phyloP scores from a whole-genome alignment of 257 asterid genomes.

The Nicotiana knightiana region DNA sequence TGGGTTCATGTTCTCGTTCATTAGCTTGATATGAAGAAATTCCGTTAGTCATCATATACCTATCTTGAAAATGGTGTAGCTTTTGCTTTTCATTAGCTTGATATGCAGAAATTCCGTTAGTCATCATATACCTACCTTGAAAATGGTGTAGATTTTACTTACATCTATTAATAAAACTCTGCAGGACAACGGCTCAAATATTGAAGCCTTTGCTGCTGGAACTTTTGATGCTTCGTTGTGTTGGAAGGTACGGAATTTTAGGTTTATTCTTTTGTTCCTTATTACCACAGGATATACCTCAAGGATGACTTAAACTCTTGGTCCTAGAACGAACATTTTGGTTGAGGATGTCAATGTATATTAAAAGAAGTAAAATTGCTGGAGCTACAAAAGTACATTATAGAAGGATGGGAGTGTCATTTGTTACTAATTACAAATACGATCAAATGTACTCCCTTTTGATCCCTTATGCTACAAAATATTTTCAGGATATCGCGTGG shows the following conservation, averaged over 20 bases:
- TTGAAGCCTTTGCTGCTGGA: conserved; percentile 46
- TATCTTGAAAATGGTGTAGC: not conserved
- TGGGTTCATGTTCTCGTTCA: not conserved
- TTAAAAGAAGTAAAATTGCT: not conserved
- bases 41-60: not conserved
- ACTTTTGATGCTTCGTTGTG: conserved; percentile 38
- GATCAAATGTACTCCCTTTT: not conserved
- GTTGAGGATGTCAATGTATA: not conserved
- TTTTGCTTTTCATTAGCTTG: not conserved
- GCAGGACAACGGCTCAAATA: conserved; percentile 48
- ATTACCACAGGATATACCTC: not conserved
- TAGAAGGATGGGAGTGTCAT: not conserved
- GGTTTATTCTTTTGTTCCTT: not conserved
- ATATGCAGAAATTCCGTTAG: not conserved
- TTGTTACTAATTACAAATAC: not conserved
- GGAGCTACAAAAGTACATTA: not conserved
- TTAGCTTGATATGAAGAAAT: not conserved
- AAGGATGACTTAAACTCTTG: not conserved
- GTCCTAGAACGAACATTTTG: not conserved
- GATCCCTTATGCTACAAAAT: not conserved
- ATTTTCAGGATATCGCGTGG: conserved; percentile 60
- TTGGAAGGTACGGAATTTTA: conserved; percentile 44
- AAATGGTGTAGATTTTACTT: not conserved
- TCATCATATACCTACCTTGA: not conserved
- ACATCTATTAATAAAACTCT: not conserved